Conservation (phyloP, 1,284 basidiomycete genomes). For the Ustilago shanxiensis region DNA sequence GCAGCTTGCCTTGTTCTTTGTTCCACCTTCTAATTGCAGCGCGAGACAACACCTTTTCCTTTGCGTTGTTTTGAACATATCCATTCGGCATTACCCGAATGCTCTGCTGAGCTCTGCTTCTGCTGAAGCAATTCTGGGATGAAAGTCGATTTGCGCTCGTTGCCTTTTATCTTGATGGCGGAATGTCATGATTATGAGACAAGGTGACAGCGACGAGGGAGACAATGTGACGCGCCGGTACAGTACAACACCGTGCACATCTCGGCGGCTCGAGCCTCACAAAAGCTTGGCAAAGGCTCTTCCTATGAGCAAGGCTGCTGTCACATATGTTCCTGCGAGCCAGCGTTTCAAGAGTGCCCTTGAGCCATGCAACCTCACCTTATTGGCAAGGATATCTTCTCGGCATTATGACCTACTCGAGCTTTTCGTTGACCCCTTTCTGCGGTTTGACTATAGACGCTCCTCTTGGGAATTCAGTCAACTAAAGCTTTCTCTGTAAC, state of each 20-base stretch:
- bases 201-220: neutral
- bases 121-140: neutral
- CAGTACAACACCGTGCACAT: conserved; percentile 2
- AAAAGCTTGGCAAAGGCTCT: conserved; percentile 27
- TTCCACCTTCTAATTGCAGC: neutral
- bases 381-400: conserved; percentile 1
- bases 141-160: neutral
- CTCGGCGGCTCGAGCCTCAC: conserved; percentile 16
- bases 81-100: neutral
- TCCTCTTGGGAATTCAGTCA: no score
- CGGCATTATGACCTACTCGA: no score
- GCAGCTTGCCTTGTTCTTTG: neutral
- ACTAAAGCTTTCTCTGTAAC: neutral
- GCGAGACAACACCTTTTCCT: no score
- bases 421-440: neutral
- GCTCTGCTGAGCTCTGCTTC: neutral
- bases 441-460: no score
- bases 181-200: neutral
- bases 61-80: neutral
- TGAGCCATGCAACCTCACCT: neutral
- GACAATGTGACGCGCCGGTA: neutral
- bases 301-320: conserved; percentile 2
- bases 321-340: neutral
- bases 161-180: neutral
- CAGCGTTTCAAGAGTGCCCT: neutral